Base-by-base conservation (phyloP, 169 alveolate species). In the Plasmodium berghei region DNA sequence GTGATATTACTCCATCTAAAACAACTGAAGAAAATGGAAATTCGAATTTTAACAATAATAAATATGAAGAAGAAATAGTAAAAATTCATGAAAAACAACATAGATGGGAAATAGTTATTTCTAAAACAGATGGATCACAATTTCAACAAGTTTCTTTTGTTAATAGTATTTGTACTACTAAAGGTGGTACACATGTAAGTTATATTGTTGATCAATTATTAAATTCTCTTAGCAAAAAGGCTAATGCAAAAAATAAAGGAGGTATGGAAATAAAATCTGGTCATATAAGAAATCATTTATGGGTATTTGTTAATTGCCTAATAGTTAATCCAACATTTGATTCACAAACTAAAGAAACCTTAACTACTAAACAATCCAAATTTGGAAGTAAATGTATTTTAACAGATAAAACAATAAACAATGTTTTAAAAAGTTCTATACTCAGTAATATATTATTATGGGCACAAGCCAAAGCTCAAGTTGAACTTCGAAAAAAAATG, bases 161-260 rank as follows among this genome's bases (percentile, higher is more conserved):
- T 62, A 99, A 99, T 93, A 95, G 98, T 61, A 98, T 99, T 52
- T 96, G 98, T 91, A 99, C 99, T 20, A 94, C 97, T 28, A 97
- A 97, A 91, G 99, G 99, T 0, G 99, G 99, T 6, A 97, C 99
- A 1, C 99, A 99, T 90, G 99, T 99, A 8, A 96, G 95, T 66
- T 97, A 97, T 93, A 98, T 98, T 2, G 92, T 97, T 1, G 99
- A 99, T 77, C 99, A 98, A 72, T 95, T 99, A 20, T 95, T 97
- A 16, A 92, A 96, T 69, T 98, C 98, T 6, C 94, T 99, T 24
- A 88, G 93, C 52, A 92, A 95, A 80, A 98, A 96, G 89, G 98
- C 96, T 40, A 93, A 96, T 49, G 97, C 98, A 64, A 98, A 98
- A 92, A 97, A 98, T 87, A 98, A 98, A 87, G 97, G 97, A 42